Evolutionary conservation across 2,329 filamentous ascomycete species (phyloP), one percentile per base, ranked within the genome.

Genomic region (Periglandula ipomoeae): DNA sequence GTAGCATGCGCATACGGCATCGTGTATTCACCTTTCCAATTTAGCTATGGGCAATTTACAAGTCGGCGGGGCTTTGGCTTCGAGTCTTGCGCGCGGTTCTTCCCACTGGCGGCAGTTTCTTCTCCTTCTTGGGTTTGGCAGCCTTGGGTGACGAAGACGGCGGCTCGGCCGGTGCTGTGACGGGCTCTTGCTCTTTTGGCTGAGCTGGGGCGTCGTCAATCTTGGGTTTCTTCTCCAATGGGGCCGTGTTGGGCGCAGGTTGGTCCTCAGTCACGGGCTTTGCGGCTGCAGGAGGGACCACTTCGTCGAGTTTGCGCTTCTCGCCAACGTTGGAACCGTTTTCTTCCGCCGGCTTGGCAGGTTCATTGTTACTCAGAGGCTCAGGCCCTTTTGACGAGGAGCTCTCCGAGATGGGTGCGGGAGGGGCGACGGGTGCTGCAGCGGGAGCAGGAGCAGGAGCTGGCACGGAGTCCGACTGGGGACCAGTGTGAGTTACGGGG

Each of bases 281-380:
- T 38, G 13, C 38, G 5, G 7, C 59, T 55, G 32, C 60, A 45
- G 17, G 63, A 57, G 22, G 56, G 17, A 46, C 53, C 19, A 52
- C 57, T 6, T 65, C 61, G 1, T 63, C 62, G 11, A 70, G 64
- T 58, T 73, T 74, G 56, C 71, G 65, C 58, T 70, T 70, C 42
- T 63, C 62, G 30, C 61, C 60, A 1, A 53, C 39, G 15, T 39
- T 27, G 1, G 52, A 43, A 19, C 58, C 61, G 1, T 60, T 55
- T 13, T 53, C 35, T 10, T 54, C 51, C 4, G 51, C 49, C n/a
- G 55, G 47, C 17, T 49, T 49, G 39, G 53, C 49, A 10, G 52
- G 27, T 39, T 53, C 50, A 17, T 47, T 45, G 11, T 26, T n/a
- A 39, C 9, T 11, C 4, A 0, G 10, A 3, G 15, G 39, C 26